phyloP scores from a whole-genome alignment of 345 rosid genomes.

The Carallia pectinifolia region DNA sequence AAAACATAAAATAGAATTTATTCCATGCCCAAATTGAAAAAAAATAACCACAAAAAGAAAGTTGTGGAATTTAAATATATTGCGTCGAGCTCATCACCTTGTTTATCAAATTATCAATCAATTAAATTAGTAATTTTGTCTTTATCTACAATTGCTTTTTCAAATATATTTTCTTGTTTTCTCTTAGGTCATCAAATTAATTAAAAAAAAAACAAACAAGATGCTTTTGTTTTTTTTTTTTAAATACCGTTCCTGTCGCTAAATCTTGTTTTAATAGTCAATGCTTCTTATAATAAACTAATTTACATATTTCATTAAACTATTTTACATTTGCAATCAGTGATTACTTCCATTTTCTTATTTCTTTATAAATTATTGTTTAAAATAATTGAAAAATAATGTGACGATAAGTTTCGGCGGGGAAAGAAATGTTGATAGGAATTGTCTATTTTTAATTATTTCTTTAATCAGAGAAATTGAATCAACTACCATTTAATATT shows the following conservation, averaged over 20 bases:
- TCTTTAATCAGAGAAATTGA: no score
- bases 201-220: conserved; percentile 21
- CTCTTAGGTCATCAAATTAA: conserved; percentile 14
- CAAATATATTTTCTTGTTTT: conserved; percentile 26
- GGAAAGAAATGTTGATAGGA: background rate
- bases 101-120: conserved; percentile 17
- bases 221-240: conserved; percentile 17
- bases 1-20: conserved; percentile 23
- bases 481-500: no score
- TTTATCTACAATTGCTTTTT: conserved; percentile 41
- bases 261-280: background rate
- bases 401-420: background rate
- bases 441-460: no score
- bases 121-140: conserved; percentile 38
- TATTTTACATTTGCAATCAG: no score
- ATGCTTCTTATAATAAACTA: background rate
- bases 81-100: conserved; percentile 53
- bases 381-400: background rate
- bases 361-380: background rate
- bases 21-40: conserved; percentile 19
- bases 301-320: no score
- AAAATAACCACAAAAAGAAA: conserved; percentile 17
- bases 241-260: background rate
- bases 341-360: background rate
- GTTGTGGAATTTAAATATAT: conserved; percentile 25